A percentile compares a stretch with the other conserved stretches of the same genome.
These are phyloP conservation scores for Limnanthes douglasii DNA, from an alignment of 345 rosid species.

Conservation along the genomic window DNA sequence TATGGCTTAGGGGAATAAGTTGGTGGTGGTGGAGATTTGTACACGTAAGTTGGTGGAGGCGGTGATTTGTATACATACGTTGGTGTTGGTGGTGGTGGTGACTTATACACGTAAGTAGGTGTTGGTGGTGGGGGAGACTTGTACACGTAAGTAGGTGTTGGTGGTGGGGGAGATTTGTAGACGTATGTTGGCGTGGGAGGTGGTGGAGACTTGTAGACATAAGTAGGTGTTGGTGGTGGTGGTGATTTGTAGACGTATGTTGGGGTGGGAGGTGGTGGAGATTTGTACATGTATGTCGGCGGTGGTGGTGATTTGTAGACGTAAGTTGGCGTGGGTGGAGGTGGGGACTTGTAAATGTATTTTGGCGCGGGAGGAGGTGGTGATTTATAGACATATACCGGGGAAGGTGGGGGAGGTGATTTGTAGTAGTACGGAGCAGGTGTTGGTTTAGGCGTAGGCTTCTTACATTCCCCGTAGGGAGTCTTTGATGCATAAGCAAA, in stretches of 20 bases:
- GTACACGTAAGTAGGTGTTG: not conserved
- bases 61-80: conserved; percentile 16
- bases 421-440: conserved; percentile 8
- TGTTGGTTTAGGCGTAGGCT: conserved; percentile 29
- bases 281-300: conserved; percentile 6
- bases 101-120: conserved; percentile 10
- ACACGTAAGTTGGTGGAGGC: conserved; percentile 7
- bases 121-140: conserved; percentile 9
- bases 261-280: conserved; percentile 14
- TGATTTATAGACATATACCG: conserved; percentile 18
- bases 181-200: conserved; percentile 9
- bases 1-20: conserved; percentile 12
- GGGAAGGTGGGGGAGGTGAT: conserved; percentile 17
- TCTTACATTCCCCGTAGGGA: conserved; percentile 33
- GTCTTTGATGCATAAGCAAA: conserved; percentile 45
- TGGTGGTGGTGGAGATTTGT: conserved; percentile 17
- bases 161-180: conserved; percentile 12
- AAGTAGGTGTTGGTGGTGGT: conserved; percentile 9
- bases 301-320: conserved; percentile 20
- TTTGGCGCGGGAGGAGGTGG: conserved; percentile 13
- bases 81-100: conserved; percentile 17
- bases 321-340: conserved; percentile 12
- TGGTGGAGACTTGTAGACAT: conserved; percentile 11
- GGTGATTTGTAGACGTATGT: conserved; percentile 18
- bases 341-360: conserved; percentile 25